Conservation (phyloP, 78 protist genomes). For the Tieghemostelium lacteum region DNA sequence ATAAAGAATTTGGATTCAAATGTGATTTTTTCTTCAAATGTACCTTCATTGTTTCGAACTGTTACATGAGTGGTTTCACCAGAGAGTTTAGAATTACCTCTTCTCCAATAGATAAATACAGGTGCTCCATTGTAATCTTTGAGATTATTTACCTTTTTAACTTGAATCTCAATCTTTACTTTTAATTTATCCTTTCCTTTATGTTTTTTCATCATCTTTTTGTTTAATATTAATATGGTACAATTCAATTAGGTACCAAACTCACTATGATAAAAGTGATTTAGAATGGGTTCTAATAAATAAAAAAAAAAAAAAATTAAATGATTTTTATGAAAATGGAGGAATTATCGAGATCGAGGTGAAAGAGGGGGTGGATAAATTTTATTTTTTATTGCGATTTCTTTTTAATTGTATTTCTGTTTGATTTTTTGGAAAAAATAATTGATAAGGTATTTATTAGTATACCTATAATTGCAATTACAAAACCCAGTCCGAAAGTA, state of each 20-base stretch:
- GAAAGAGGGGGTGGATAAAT: too few species aligned
- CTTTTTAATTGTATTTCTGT: too few species aligned
- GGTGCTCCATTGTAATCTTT: conserved; percentile 62
- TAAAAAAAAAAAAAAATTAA: too few species aligned
- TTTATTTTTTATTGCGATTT: too few species aligned
- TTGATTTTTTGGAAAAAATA: too few species aligned
- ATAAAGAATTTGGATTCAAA: conserved; percentile 59
- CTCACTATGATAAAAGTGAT: too few species aligned
- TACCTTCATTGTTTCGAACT: conserved; percentile 50
- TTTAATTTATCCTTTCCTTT: conserved; percentile 72
- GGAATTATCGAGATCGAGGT: too few species aligned
- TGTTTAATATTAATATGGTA: too few species aligned
- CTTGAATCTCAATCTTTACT: conserved; percentile 45
- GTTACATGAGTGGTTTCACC: conserved; percentile 54
- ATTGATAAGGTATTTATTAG: neutral
- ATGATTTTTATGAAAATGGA: too few species aligned
- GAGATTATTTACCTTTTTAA: conserved; percentile 36
- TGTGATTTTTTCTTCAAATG: conserved; percentile 55
- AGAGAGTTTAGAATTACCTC: conserved; percentile 27
- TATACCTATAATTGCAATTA: neutral
- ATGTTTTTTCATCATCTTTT: conserved; percentile 36
- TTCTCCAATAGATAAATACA: conserved; percentile 43
- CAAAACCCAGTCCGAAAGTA: neutral
- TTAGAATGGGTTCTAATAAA: too few species aligned
- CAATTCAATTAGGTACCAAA: neutral